Conservation (phyloP, 1,284 basidiomycete genomes). For the Leccinum pallidistipes region DNA sequence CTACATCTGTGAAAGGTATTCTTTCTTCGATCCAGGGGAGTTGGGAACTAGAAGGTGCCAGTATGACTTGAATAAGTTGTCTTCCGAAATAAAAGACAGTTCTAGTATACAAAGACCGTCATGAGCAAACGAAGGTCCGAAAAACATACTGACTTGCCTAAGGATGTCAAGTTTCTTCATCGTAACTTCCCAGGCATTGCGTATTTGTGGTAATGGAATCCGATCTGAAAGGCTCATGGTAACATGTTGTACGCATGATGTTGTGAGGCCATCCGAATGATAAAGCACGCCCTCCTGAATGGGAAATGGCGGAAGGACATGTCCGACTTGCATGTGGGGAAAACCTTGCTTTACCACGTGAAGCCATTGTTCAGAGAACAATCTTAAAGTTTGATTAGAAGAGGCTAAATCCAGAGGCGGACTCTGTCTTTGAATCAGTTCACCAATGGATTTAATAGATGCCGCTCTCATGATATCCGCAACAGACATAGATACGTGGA, state of each 20-base stretch:
- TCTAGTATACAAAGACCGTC: slow-evolving; percentile 25
- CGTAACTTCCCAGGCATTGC: slow-evolving; percentile 38
- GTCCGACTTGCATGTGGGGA: slow-evolving; percentile 27
- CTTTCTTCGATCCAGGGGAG: slow-evolving; percentile 33
- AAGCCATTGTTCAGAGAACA: slow-evolving; percentile 33
- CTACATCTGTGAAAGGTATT: slow-evolving; percentile 12
- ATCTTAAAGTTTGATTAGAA: slow-evolving; percentile 13
- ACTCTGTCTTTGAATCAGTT: slow-evolving; percentile 19
- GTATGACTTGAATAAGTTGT: slow-evolving; percentile 43
- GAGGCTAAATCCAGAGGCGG: background rate
- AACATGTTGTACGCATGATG: slow-evolving; percentile 50
- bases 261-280: slow-evolving; percentile 39
- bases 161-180: slow-evolving; percentile 40
- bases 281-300: slow-evolving; percentile 52
- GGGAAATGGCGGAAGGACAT: slow-evolving; percentile 46
- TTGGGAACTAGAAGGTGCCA: slow-evolving; percentile 26
- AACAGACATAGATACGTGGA: slow-evolving; percentile 35
- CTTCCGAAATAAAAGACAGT: slow-evolving; percentile 47
- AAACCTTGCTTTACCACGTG: slow-evolving; percentile 27
- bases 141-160: slow-evolving; percentile 34
- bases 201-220: slow-evolving; percentile 29
- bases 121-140: slow-evolving; percentile 1
- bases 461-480: slow-evolving; percentile 44
- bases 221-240: slow-evolving; percentile 34
- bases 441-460: slow-evolving; percentile 37